phyloP scores from a whole-genome alignment of 1,284 basidiomycete genomes.

The Agroathelia rolfsii region DNA sequence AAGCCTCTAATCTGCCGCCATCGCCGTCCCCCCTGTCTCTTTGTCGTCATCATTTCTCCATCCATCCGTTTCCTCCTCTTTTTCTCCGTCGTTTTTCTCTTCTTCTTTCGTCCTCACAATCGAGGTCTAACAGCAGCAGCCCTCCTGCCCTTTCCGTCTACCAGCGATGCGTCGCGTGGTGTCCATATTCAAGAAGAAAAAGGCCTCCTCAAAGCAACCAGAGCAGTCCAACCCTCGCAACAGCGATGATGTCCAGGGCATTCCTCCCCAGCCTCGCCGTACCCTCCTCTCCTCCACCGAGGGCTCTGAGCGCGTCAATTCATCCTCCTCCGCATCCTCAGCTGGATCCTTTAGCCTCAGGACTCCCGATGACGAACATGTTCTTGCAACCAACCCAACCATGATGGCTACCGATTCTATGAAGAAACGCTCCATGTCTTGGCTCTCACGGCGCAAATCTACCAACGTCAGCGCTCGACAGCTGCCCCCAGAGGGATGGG shows the following conservation, averaged over 20 bases:
- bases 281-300: constrained; percentile 14
- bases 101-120: not conserved
- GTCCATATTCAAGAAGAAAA: constrained; percentile 1
- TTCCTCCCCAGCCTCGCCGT: too few species aligned
- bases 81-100: too few species aligned
- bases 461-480: constrained; percentile 16
- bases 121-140: too few species aligned
- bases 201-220: not conserved
- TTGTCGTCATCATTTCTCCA: not conserved
- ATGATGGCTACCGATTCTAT: too few species aligned
- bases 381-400: constrained; percentile 21
- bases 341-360: constrained; percentile 47
- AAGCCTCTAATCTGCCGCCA: too few species aligned
- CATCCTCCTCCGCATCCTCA: constrained; percentile 50
- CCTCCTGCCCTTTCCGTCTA: constrained; percentile 1
- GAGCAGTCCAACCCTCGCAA: not conserved
- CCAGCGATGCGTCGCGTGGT: constrained; percentile 1
- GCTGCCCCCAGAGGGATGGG: constrained; percentile 10
- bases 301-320: constrained; percentile 14
- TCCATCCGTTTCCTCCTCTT: too few species aligned
- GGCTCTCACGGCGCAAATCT: constrained; percentile 35
- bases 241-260: not conserved
- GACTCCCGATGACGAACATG: constrained; percentile 47
- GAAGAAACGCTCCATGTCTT: constrained; percentile 40
- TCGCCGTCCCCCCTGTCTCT: constrained; percentile 2